phyloP scores from a whole-genome alignment of 257 asterid species.

The Lithospermum erythrorhizon region DNA sequence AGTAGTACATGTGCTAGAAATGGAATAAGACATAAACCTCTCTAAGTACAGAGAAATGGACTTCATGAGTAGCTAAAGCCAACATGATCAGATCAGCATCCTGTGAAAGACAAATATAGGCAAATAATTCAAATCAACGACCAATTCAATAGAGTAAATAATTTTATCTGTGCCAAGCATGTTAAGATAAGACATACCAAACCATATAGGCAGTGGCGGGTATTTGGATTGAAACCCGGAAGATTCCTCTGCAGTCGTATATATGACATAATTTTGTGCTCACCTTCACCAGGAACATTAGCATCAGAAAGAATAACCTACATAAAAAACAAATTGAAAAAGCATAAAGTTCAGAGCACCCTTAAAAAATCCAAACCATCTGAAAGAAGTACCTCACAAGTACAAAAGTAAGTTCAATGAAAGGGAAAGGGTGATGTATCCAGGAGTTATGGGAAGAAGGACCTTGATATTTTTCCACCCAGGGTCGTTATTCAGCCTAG shows the following conservation, averaged over 20 bases:
- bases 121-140: constrained; percentile 3
- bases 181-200: constrained; percentile 38
- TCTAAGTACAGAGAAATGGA: constrained; percentile 86
- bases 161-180: neutral
- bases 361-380: neutral
- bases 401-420: neutral
- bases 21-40: constrained; percentile 41
- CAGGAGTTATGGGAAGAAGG: constrained; percentile 6
- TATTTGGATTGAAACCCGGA: constrained; percentile 82
- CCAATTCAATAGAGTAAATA: neutral
- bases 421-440: neutral
- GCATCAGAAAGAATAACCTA: constrained; percentile 96
- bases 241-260: constrained; percentile 88
- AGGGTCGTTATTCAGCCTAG: constrained; percentile 71
- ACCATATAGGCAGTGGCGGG: constrained; percentile 90
- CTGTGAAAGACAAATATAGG: constrained; percentile 18
- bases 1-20: neutral
- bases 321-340: constrained; percentile 21
- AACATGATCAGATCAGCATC: constrained; percentile 79
- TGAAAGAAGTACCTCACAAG: neutral
- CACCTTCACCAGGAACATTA: constrained; percentile 98
- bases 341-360: neutral
- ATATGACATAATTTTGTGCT: constrained; percentile 91
- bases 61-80: constrained; percentile 92
- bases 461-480: constrained; percentile 97